Base-by-base conservation (phyloP, 2,329 filamentous ascomycete genomes). In the Lizonia empirigonia region DNA sequence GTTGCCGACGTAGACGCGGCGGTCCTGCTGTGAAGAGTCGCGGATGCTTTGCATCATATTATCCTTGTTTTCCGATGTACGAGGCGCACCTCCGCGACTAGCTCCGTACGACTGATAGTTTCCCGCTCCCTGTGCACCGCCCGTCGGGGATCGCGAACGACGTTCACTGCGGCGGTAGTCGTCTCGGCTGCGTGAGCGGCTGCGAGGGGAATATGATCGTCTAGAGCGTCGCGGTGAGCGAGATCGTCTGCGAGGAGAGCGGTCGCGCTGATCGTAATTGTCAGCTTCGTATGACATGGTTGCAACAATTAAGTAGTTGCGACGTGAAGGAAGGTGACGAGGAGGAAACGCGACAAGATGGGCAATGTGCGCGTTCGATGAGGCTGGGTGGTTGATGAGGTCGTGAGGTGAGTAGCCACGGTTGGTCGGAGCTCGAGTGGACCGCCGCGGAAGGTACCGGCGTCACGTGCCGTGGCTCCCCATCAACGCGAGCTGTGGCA, bases 1-100 rank as follows among this genome's bases (percentile, higher is more conserved):
- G 75, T 99, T 99, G 77, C 94, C 94, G 74, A 99, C 94, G 76
- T 99, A 99, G 85, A 99, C 94, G 64, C 94, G 92, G 72, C 94
- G 93, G 82, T 99, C 94, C 79, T 99, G 94, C 76, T 97, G 94
- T 56, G 94, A 97, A 36, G 90, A 89, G 72, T 97, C 94, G 72
- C 91, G 88, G 67, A 97, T 88, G 73, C 85, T 91, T 77, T 86
- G 88, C 90, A 97, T 95, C 91, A 96, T 97, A 75, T 91, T 88
- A 77, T 96, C 91, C 77, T 94, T 92, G 68, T 89, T 88, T 76
- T 97, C 93, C 77, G 86, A 90, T 51, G 85, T 86, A 77, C 92
- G 86, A 47, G 71, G 67, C 42, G 67, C 66, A 46, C 67, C 66
- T 62, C 67, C 70, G 55, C 75, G 76, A 87, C 85, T 67, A 84